A percentile compares a stretch with the other conserved stretches of the same genome.
Evolutionary conservation across 352 stramenopile genomes (phyloP).

Genomic region (Phytopythium kandeliae): DNA sequence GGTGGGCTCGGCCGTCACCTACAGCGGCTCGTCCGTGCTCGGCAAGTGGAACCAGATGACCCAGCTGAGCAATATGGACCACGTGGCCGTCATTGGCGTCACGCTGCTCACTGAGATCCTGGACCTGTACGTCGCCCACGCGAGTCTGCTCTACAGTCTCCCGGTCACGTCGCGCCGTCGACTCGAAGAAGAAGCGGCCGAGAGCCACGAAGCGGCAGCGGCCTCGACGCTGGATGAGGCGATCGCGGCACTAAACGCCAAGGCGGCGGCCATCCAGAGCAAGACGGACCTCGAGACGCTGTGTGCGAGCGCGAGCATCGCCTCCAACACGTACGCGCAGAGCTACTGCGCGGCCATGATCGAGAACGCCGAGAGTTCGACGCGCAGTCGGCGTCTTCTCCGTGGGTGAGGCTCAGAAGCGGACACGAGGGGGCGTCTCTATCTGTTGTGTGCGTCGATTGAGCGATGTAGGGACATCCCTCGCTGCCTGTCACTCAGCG

Average conservation of each 20-base stretch:
- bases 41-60: slow-evolving; percentile 54
- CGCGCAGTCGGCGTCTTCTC: background rate
- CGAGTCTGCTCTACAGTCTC: slow-evolving; percentile 20
- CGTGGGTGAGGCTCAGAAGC: background rate
- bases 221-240: slow-evolving; percentile 1
- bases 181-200: background rate
- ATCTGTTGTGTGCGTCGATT: background rate
- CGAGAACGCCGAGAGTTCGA: slow-evolving; percentile 3
- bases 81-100: slow-evolving; percentile 29
- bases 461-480: background rate
- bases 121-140: slow-evolving; percentile 26
- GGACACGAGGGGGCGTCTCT: no score
- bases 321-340: slow-evolving; percentile 2
- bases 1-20: slow-evolving; percentile 15
- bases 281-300: slow-evolving; percentile 3
- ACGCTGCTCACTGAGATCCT: slow-evolving; percentile 40
- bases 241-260: background rate
- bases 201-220: slow-evolving; percentile 2
- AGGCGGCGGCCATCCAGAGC: background rate
- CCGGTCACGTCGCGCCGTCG: slow-evolving; percentile 1
- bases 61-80: no score
- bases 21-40: slow-evolving; percentile 20
- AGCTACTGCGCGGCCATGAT: slow-evolving; percentile 12
- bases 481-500: background rate
- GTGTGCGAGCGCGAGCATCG: slow-evolving; percentile 1